Conservation (phyloP, 2,329 filamentous ascomycete genomes). For the Trichoderma sp. region DNA sequence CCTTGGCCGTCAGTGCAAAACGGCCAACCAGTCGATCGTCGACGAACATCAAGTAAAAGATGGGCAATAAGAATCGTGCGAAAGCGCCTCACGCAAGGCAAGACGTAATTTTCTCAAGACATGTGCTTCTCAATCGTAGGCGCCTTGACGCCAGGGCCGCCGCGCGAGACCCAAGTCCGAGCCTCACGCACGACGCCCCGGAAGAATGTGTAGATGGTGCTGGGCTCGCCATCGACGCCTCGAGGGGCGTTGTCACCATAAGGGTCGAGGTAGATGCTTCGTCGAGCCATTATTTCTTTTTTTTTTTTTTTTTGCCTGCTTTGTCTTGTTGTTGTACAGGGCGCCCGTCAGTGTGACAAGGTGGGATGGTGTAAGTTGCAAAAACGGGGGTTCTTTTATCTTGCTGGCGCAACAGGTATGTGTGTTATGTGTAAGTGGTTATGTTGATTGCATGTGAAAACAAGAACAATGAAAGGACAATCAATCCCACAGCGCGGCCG, state of each 20-base stretch:
- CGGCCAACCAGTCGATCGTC: neutral
- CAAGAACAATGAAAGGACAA: neutral
- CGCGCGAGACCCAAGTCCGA: slow-evolving; percentile 14
- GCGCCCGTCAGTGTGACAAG: neutral
- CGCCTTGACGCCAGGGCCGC: slow-evolving; percentile 6
- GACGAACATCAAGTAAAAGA: neutral
- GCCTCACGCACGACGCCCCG: slow-evolving; percentile 23
- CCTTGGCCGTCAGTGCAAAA: neutral
- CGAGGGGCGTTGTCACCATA: slow-evolving; percentile 11
- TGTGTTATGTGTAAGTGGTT: neutral
- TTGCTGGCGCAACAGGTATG: neutral
- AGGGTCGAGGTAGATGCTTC: slow-evolving; percentile 26
- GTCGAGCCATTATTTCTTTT: slow-evolving; percentile 17
- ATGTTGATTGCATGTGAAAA: neutral
- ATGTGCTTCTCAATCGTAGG: slow-evolving; percentile 23
- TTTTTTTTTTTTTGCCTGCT: too few species aligned
- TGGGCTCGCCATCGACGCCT: neutral
- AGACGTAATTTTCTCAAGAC: neutral
- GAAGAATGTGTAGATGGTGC: slow-evolving; percentile 19
- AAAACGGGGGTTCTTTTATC: neutral
- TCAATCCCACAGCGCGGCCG: neutral
- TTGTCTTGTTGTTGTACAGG: neutral
- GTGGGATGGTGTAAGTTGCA: neutral
- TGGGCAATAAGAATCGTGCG: neutral
- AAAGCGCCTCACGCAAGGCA: neutral